A percentile compares a stretch with the other conserved stretches of the same genome.
phyloP scores from a whole-genome alignment of 2,329 filamentous ascomycete species.

The Huntiella moniliformis region DNA sequence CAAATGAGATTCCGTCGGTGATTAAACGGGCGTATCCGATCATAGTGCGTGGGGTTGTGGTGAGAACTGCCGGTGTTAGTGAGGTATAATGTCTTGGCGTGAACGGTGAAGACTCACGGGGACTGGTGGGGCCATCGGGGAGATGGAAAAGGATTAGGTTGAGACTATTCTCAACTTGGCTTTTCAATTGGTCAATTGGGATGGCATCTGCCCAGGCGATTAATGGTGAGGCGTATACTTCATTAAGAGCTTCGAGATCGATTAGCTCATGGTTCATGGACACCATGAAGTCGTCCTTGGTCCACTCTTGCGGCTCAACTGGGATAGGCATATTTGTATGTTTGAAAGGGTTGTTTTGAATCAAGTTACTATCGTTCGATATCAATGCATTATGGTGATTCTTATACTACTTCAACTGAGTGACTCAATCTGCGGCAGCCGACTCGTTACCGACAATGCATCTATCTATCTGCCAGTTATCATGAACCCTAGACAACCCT shows the following conservation, averaged over 20 bases:
- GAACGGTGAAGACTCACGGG: neutral
- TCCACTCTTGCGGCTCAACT: slow-evolving; percentile 20
- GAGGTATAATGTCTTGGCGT: neutral
- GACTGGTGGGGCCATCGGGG: slow-evolving; percentile 18
- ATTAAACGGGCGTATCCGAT: slow-evolving; percentile 34
- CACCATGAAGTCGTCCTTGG: slow-evolving; percentile 35
- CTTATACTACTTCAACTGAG: too few relatives aligned
- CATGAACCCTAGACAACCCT: too few relatives aligned
- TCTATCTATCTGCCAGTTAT: too few relatives aligned
- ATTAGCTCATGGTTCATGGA: slow-evolving; percentile 41
- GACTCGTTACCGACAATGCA: too few relatives aligned
- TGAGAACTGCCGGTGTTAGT: slow-evolving; percentile 16
- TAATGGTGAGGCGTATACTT: slow-evolving; percentile 34
- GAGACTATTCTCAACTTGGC: slow-evolving; percentile 37
- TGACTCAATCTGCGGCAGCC: too few relatives aligned
- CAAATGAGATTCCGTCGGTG: slow-evolving; percentile 51
- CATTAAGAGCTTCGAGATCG: slow-evolving; percentile 33
- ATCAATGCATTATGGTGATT: neutral
- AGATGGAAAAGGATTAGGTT: slow-evolving; percentile 38
- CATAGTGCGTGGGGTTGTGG: slow-evolving; percentile 18
- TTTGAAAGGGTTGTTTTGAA: neutral
- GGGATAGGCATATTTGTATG: too few relatives aligned
- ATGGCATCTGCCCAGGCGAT: slow-evolving; percentile 42
- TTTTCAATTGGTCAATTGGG: slow-evolving; percentile 27
- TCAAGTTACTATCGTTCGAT: neutral